phyloP scores from a whole-genome alignment of 352 stramenopile genomes.

The Peronospora farinosa region DNA sequence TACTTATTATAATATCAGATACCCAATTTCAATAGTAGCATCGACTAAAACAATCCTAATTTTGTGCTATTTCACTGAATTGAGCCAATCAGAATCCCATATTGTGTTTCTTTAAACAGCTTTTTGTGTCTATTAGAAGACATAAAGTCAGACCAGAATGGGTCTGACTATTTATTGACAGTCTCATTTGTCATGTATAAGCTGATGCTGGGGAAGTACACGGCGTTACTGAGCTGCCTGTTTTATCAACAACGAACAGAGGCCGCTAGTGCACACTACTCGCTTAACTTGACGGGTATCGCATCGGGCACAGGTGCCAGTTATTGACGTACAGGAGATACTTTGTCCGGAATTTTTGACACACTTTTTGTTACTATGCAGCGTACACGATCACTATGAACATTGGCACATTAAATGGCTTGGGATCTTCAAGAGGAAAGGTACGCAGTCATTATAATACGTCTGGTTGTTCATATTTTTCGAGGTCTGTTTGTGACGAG shows the following conservation, averaged over 20 bases:
- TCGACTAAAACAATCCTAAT: too few relatives aligned
- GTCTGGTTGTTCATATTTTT: not conserved
- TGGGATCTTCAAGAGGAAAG: slow-evolving; percentile 17
- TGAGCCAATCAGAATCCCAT: too few relatives aligned
- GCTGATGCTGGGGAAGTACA: slow-evolving; percentile 3
- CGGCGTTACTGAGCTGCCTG: slow-evolving; percentile 20
- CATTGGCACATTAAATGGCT: slow-evolving; percentile 27
- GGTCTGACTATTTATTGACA: slow-evolving; percentile 9
- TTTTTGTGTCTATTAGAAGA: not conserved
- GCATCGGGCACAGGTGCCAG: slow-evolving; percentile 34
- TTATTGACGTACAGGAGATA: slow-evolving; percentile 6
- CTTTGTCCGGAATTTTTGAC: slow-evolving; percentile 1
- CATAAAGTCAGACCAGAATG: slow-evolving; percentile 13
- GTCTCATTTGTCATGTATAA: slow-evolving; percentile 10
- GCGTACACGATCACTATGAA: slow-evolving; percentile 36
- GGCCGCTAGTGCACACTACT: slow-evolving; percentile 31
- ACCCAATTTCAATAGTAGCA: too few relatives aligned
- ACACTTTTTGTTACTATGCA: slow-evolving; percentile 4
- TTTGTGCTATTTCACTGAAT: too few relatives aligned
- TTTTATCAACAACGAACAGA: slow-evolving; percentile 4
- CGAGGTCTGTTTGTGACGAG: not conserved
- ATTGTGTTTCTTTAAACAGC: too few relatives aligned
- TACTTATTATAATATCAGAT: too few relatives aligned
- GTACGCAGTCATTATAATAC: slow-evolving; percentile 11
- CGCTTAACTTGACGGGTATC: slow-evolving; percentile 40